These are phyloP conservation scores for Fusarium bactridioides DNA, from an alignment of 2,329 filamentous ascomycete genomes.

Conservation along the genomic window DNA sequence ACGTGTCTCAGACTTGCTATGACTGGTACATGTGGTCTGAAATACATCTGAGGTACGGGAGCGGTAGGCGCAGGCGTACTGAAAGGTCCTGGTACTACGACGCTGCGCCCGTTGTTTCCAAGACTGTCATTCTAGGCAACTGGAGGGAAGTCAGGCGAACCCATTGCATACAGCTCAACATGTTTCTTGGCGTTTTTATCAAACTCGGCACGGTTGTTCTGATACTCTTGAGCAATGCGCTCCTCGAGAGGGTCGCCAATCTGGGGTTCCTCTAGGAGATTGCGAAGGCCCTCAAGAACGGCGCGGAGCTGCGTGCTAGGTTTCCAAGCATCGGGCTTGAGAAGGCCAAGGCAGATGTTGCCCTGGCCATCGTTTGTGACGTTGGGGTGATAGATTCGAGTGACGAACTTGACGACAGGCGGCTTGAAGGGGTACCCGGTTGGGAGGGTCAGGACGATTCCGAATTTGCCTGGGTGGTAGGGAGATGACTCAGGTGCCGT, in stretches of 20 bases:
- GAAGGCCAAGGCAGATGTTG: slow-evolving; percentile 83
- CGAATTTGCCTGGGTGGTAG: slow-evolving; percentile 75
- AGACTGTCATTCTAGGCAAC: slow-evolving; percentile 15
- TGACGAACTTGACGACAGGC: slow-evolving; percentile 79
- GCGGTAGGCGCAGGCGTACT: background rate
- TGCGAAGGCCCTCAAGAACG: slow-evolving; percentile 79
- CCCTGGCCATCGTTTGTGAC: slow-evolving; percentile 87
- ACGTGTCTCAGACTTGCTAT: background rate
- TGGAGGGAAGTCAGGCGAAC: slow-evolving; percentile 48
- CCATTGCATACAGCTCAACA: slow-evolving; percentile 74
- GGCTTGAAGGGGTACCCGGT: slow-evolving; percentile 90
- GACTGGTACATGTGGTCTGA: background rate
- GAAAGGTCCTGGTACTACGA: background rate
- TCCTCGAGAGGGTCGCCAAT: slow-evolving; percentile 90
- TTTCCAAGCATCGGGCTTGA: slow-evolving; percentile 92
- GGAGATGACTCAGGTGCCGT: slow-evolving; percentile 53
- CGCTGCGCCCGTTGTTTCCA: background rate
- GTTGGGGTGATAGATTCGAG: slow-evolving; percentile 96
- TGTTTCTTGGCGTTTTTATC: slow-evolving; percentile 79
- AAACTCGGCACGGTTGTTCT: slow-evolving; percentile 71
- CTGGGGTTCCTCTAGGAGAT: slow-evolving; percentile 81
- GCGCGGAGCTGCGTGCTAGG: slow-evolving; percentile 78
- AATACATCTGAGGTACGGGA: background rate
- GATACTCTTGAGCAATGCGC: slow-evolving; percentile 85
- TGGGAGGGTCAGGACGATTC: slow-evolving; percentile 76